phyloP scores from a whole-genome alignment of 2,329 filamentous ascomycete species.

The Trichophyton rubrum region DNA sequence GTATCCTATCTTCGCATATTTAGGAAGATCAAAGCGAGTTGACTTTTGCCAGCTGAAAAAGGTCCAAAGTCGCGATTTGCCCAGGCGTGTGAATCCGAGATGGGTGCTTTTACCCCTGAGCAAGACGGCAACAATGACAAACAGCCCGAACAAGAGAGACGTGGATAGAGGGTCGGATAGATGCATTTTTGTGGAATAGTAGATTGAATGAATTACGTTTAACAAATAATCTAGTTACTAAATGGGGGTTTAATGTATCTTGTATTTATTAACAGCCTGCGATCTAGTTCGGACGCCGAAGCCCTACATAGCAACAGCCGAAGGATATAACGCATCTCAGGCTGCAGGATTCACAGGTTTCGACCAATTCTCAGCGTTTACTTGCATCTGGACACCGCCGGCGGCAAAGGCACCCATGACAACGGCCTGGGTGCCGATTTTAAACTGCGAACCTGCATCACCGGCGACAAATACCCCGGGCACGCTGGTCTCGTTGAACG shows the following conservation, averaged over 20 bases:
- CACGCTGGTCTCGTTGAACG: conserved; percentile 5
- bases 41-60: neutral
- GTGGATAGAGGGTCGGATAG: neutral
- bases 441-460: neutral
- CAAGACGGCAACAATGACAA: neutral
- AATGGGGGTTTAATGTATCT: neutral
- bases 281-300: neutral
- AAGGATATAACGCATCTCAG: neutral
- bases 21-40: neutral
- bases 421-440: neutral
- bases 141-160: neutral
- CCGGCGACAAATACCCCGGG: neutral
- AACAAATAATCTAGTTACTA: neutral
- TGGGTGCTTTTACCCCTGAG: neutral
- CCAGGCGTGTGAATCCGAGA: neutral
- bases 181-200: neutral
- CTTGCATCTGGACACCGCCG: neutral
- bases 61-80: neutral
- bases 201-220: neutral
- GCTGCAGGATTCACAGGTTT: neutral
- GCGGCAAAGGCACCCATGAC: neutral
- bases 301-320: neutral
- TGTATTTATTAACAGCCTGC: neutral
- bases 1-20: neutral
- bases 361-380: neutral